Percentiles rank a stretch among this genome's conserved stretches.
Conservation (phyloP, 441 rosid species). For the Theobroma grandiflorum region DNA sequence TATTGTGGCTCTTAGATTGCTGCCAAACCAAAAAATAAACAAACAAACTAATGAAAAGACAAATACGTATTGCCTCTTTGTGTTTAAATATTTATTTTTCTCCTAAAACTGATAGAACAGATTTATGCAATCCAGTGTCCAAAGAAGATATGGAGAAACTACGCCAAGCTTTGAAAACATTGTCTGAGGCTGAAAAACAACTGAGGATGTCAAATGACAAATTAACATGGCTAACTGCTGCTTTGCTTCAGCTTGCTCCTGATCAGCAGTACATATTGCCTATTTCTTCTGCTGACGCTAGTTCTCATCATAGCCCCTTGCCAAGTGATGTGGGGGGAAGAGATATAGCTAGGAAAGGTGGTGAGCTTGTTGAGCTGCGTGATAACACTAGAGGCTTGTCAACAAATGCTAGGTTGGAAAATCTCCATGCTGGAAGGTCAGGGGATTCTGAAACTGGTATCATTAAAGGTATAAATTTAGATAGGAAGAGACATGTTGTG, state of each 20-base stretch:
- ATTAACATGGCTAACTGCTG: conserved; percentile 95
- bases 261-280: conserved; percentile 90
- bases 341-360: conserved; percentile 38
- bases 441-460: conserved; percentile 44
- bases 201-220: conserved; percentile 89
- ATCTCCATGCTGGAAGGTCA: conserved; percentile 43
- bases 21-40: background rate
- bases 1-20: background rate
- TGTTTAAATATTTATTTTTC: conserved; percentile 13
- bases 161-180: conserved; percentile 93
- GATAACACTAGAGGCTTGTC: conserved; percentile 47
- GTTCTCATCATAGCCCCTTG: conserved; percentile 74
- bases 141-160: conserved; percentile 98
- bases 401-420: conserved; percentile 44
- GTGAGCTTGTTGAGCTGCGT: conserved; percentile 39
- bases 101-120: conserved; percentile 17
- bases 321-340: conserved; percentile 50
- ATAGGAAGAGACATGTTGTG: conserved; percentile 51
- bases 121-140: conserved; percentile 65
- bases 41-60: background rate
- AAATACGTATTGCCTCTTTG: background rate
- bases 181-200: conserved; percentile 98
- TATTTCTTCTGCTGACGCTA: conserved; percentile 74
- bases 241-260: conserved; percentile 97
- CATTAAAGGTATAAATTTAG: conserved; percentile 35